Evolutionary conservation across 345 rosid genomes (phyloP).

Genomic region (Odontarrhena argentea): DNA sequence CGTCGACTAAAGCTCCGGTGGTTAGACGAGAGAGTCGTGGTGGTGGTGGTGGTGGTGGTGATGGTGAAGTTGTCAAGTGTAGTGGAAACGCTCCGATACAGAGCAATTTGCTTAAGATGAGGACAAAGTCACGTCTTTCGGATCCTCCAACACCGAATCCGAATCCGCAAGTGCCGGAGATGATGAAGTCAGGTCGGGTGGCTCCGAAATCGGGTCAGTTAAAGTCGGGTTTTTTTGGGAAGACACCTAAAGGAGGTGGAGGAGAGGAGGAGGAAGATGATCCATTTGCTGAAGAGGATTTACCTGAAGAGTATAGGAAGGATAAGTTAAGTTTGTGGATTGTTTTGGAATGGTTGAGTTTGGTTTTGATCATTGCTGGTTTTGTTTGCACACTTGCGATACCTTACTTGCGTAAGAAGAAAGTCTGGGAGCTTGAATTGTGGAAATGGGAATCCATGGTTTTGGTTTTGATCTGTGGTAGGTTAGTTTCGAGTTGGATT

Average conservation of each 20-base stretch:
- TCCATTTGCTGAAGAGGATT: conserved; percentile 58
- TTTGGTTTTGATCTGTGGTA: conserved; percentile 68
- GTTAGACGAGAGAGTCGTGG: too few relatives aligned
- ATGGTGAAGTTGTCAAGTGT: conserved; percentile 49
- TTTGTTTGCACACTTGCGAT: conserved; percentile 52
- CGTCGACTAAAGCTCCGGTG: background rate
- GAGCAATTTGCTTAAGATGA: conserved; percentile 39
- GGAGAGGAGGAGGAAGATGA: conserved; percentile 61
- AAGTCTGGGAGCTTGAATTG: conserved; percentile 46
- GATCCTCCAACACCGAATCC: conserved; percentile 42
- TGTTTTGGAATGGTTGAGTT: conserved; percentile 56
- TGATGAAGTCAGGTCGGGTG: conserved; percentile 36
- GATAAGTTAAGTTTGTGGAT: conserved; percentile 39
- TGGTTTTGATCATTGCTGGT: conserved; percentile 49
- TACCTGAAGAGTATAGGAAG: conserved; percentile 56
- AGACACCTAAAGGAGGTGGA: conserved; percentile 9
- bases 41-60: conserved; percentile 29
- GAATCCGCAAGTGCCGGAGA: too few relatives aligned
- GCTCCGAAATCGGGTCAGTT: conserved; percentile 33
- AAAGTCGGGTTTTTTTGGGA: conserved; percentile 45
- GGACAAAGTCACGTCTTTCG: conserved; percentile 44
- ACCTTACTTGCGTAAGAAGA: conserved; percentile 39
- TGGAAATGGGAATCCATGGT: conserved; percentile 80
- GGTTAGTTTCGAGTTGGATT: conserved; percentile 71
- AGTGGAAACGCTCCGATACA: conserved; percentile 44